Percentiles rank a stretch among this genome's conserved stretches.
These are phyloP conservation scores for Fistulifera solaris DNA, from an alignment of 108 stramenopile species.

Conservation along the genomic window DNA sequence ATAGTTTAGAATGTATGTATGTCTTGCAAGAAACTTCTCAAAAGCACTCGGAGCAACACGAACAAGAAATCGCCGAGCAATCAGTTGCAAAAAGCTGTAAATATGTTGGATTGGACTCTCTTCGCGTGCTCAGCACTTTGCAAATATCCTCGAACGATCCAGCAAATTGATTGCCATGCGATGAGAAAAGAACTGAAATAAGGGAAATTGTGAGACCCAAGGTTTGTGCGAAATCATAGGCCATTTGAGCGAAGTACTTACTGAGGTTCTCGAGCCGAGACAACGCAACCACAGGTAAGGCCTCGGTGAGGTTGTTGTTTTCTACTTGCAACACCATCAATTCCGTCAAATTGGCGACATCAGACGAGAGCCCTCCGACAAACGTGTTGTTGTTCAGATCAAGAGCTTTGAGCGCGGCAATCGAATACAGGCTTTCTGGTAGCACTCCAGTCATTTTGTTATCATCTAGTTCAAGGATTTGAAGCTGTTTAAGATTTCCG, in stretches of 20 bases:
- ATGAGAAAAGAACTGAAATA: slow-evolving; percentile 16
- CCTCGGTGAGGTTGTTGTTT: slow-evolving; percentile 41
- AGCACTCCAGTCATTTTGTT: slow-evolving; percentile 26
- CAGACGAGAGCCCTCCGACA: slow-evolving; percentile 16
- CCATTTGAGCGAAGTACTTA: slow-evolving; percentile 8
- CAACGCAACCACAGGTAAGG: slow-evolving; percentile 24
- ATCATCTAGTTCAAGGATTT: slow-evolving; percentile 17
- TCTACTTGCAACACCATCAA: slow-evolving; percentile 42
- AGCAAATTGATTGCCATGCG: slow-evolving; percentile 20
- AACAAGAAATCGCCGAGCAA: neutral
- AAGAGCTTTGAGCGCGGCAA: slow-evolving; percentile 11
- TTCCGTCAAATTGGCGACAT: slow-evolving; percentile 13
- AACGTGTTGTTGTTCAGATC: slow-evolving; percentile 29
- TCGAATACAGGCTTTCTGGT: slow-evolving; percentile 17
- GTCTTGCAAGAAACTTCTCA: neutral
- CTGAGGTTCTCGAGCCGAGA: slow-evolving; percentile 18
- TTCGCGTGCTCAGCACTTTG: slow-evolving; percentile 12
- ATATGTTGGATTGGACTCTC: slow-evolving; percentile 4
- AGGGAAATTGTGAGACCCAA: slow-evolving; percentile 1
- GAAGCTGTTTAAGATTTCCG: slow-evolving; percentile 11
- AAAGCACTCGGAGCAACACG: slow-evolving; percentile 7
- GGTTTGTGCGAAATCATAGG: neutral
- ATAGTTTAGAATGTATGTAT: neutral
- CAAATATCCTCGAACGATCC: slow-evolving; percentile 28
- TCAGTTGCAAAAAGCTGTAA: slow-evolving; percentile 7